These are phyloP conservation scores for Lepiota subincarnata DNA, from an alignment of 768 basidiomycete species.

Conservation along the genomic window DNA sequence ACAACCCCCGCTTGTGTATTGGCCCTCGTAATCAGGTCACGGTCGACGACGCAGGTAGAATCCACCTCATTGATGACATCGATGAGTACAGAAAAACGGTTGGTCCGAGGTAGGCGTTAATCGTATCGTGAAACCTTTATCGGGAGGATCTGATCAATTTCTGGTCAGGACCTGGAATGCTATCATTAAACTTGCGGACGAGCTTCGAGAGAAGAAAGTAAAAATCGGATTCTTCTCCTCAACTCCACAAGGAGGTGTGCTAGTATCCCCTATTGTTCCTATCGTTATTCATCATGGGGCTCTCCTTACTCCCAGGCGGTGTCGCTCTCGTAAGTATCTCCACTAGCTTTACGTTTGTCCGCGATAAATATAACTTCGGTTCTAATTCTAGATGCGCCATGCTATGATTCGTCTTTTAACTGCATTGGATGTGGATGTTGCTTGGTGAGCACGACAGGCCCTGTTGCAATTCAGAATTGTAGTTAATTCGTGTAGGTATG, in stretches of 20 bases:
- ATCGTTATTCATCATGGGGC: slow-evolving; percentile 13
- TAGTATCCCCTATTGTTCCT: neutral
- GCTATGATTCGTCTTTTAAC: slow-evolving; percentile 85
- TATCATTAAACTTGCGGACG: slow-evolving; percentile 76
- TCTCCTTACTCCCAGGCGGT: slow-evolving; percentile 54
- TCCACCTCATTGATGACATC: slow-evolving; percentile 81
- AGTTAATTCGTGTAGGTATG: slow-evolving; percentile 53
- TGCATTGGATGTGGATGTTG: slow-evolving; percentile 73
- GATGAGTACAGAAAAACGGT: slow-evolving; percentile 75
- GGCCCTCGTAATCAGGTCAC: slow-evolving; percentile 83
- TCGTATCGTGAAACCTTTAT: neutral
- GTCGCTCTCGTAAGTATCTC: slow-evolving; percentile 75
- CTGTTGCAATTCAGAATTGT: slow-evolving; percentile 13
- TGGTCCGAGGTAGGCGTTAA: slow-evolving; percentile 41
- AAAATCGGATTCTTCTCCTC: slow-evolving; percentile 94
- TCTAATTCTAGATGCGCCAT: slow-evolving; percentile 73
- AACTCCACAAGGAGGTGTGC: slow-evolving; percentile 87
- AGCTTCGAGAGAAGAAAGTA: slow-evolving; percentile 80
- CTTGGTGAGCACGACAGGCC: slow-evolving; percentile 54
- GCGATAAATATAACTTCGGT: slow-evolving; percentile 18
- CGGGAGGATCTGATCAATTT: slow-evolving; percentile 11
- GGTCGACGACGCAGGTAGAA: slow-evolving; percentile 83
- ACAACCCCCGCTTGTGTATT: slow-evolving; percentile 80
- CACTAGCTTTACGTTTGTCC: slow-evolving; percentile 16
- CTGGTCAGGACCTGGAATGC: slow-evolving; percentile 67